Base-by-base conservation (phyloP, 2,329 filamentous ascomycete species). In the Aspergillus sp. region DNA sequence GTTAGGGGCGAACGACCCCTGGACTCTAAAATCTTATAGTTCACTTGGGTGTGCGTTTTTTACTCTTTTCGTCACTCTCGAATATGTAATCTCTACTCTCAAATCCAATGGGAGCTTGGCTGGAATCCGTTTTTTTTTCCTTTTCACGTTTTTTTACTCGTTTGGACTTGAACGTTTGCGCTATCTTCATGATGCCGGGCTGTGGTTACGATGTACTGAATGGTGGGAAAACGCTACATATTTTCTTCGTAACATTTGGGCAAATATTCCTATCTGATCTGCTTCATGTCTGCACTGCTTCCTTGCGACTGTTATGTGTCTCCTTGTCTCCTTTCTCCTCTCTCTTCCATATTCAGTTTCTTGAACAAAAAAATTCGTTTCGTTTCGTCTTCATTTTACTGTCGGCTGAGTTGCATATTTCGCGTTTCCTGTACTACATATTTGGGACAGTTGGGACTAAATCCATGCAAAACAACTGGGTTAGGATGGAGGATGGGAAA, bases 61-160 rank as follows among this genome's bases (percentile, higher is more conserved):
- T 46, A 43, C 44, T 55, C 46, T 59, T 60, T 45, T 43, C 33
- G 47, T 68, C 64, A 63, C 66, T 67, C 66, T 69, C 66, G 68
- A 69, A 64, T 70, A 69, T 75, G 72, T 75, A 74, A 73, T 74
- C 71, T 74, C 68, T 73, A 71, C 71, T 74, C 69, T 71, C 27
- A 11, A 31, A 31, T 31, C 27, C 67, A 66, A 63, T 66, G 70
- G 70, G 72, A 72, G 68, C 69, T 71, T 72, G 72, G 70, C 66
- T 72, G 70, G 69, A 60, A 69, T 68, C 66, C 43, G 35, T 45
- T 25, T 52, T 25, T 49, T 48, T 41, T 41, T 53, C 21, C 23
- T 48, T 39, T 50, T 33, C 43, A 43, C 15, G 17, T n/a, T 52
- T 53, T n/a, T 60, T 53, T 58, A 56, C 49, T 52, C 39, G 27